Evolutionary conservation across 768 basidiomycete species (phyloP), one percentile per base, ranked within the genome.

Genomic region (Mycena leptocephala): DNA sequence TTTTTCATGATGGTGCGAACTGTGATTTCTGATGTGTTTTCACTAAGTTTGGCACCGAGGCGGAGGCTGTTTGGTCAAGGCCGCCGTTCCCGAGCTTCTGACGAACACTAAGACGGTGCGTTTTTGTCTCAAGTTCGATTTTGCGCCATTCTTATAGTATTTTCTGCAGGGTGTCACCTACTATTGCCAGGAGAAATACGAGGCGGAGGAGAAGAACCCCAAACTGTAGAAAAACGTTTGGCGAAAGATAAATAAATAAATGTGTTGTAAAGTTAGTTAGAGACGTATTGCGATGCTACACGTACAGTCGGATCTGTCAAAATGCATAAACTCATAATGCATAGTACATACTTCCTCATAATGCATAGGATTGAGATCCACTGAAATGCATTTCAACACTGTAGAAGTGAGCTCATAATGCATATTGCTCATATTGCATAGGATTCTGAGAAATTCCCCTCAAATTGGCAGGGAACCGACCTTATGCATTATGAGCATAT

Each of bases 51-150:
- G 2, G 22, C 22, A 24, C 9, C 2, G 88, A 89, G 2, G 90
- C 87, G 67, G 98, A 99, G 89, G 84, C 92, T 80, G 85, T 80
- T n/a, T 93, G 70, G 83, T 99, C 83, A 86, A 90, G 79, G 94
- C 94, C 79, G 96, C 95, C 48, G 82, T 99, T 70, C 93, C 95
- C 16, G 97, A 99, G 83, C 90, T 98, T 39, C 80, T 82, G 63
- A 88, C 81, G 67, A 97, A 93, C 87, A 97, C 98, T 80, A 85
- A 90, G 64, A 95, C 91, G 79, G 94, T 93, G 74, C 55, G 89
- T 86, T 58, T n/a, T 28, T n/a, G 14, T 16, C 37, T 22, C n/a
- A 13, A n/a, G 1, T 53, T 35, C 28, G 14, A 33, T 30, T 33
- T 16, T 11, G n/a, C n/a, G 13, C 16, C 16, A 28, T 32, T 62